Base-by-base conservation (phyloP, 345 rosid genomes). In the Melastoma malabathricum region DNA sequence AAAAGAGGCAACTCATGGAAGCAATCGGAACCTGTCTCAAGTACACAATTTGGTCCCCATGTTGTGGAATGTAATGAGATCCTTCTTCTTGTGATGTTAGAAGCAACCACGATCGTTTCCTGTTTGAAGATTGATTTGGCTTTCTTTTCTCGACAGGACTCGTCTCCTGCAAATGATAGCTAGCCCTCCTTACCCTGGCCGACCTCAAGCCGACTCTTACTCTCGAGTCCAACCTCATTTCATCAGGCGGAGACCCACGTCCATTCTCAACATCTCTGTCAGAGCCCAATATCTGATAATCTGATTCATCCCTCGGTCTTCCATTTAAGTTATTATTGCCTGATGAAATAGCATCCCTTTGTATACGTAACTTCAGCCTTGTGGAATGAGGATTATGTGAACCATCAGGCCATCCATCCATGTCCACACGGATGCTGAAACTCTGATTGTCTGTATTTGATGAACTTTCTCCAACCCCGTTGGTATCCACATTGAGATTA, bases 61-160 rank as follows among this genome's bases (percentile, higher is more conserved):
- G 78, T 56, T 93, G 99, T 22, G 99, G 99, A 65, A 88, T 88
- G 67, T 83, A 93, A 47, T 81, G 90, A 39, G 83, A 78, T 34
- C 97, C 97, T 70, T 93, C 87, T 68, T 84, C 95, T 41, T 85
- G 88, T 52, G 61, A 64, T 52, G 83, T 72, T 64, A 93, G 57
- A 78, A 87, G 73, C 63, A 93, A 70, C 99, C 99, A 93, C 9
- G 96, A 80, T 15, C 64, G 72, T 65, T 71, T 76, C 60, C 77
- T 86, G 12, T 12, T 34, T 22, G 56, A 52, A 12, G 82, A 57
- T 53, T 73, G 88, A 50, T 65, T 71, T 19, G 71, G 64, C 63
- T 72, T 80, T 67, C 68, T 75, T 64, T 59, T 62, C 55, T 81
- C 76, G 51, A 67, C 47, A 50, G 80, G 82, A 67, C 77, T 73